Base-by-base conservation (phyloP, 352 stramenopile species). In the Globisporangium polare region DNA sequence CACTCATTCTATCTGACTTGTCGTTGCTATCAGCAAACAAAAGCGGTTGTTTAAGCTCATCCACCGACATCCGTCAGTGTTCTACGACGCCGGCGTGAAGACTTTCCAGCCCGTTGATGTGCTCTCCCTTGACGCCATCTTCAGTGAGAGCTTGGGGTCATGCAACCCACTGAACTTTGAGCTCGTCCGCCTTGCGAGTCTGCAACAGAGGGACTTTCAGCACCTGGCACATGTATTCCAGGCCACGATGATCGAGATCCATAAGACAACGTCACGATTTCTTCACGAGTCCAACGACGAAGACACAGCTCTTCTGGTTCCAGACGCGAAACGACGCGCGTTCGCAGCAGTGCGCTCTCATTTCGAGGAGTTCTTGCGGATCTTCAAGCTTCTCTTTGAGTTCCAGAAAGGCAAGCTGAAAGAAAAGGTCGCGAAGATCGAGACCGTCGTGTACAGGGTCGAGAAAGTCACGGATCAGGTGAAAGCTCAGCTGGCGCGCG, bases 301-400 rank as follows among this genome's bases (percentile, higher is more conserved):
- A 17, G 35, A 52, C 41, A 27, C 17, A 13, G 2, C 17, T 2
- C 35, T 63, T 24, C 49, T 22, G 29, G 35, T 45, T 5, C 39
- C 31, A 58, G 51, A n/a, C 59, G 29, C 15, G 7, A 68, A 56
- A 5, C 67, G 58, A 17, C 61, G 69, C 5, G 68, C 53, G 29
- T 77, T 75, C 42, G 53, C 45, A 5, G 50, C 74, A 2, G 63
- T 74, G 0, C 68, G 63, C 5, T 80, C 78, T 1, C 60, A 56
- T 5, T 75, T 85, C 18, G 79, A 85, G 41, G 79, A 86, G 20
- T 75, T 86, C 50, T 41, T 86, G 49, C 33, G 60, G 1, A 57
- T 76, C 0, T 80, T 89, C 22, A 75, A 76, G 50, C 53, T 73
- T 27, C 20, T 85, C 3, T 83, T 79, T 53, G 41, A 66, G n/a